Evolutionary conservation across 2,329 filamentous ascomycete genomes (phyloP).

Genomic region (Colletotrichum sp.): DNA sequence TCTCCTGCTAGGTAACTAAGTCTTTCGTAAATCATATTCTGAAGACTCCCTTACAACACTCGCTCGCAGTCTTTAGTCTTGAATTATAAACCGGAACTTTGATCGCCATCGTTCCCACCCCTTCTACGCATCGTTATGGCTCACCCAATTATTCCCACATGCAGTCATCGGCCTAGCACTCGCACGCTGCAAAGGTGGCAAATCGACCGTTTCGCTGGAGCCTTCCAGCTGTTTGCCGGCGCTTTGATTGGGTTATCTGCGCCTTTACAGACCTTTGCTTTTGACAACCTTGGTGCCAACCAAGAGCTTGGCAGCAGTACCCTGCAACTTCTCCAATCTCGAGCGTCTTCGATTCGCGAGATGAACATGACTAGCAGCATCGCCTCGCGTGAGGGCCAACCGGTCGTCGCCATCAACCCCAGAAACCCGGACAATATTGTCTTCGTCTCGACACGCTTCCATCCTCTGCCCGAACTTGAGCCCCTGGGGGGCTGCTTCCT

Average conservation of each 20-base stretch:
- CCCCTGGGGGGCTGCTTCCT: neutral
- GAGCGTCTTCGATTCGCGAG: neutral
- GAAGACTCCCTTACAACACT: neutral
- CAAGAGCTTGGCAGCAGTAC: neutral
- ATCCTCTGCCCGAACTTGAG: neutral
- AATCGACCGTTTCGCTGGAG: neutral
- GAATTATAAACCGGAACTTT: neutral
- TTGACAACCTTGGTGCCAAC: neutral
- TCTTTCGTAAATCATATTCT: neutral
- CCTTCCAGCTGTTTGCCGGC: neutral
- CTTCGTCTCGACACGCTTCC: neutral
- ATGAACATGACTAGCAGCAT: neutral
- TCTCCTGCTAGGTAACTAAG: neutral
- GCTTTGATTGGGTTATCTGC: neutral
- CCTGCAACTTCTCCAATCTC: neutral
- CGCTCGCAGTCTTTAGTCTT: neutral
- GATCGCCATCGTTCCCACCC: neutral
- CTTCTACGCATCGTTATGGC: neutral
- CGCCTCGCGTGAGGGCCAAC: neutral
- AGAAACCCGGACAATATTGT: neutral
- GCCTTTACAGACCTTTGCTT: neutral
- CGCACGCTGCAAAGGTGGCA: neutral
- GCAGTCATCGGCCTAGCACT: neutral
- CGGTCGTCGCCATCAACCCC: neutral
- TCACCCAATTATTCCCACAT: neutral